phyloP scores from a whole-genome alignment of 495 filamentous ascomycete species.

The Xylaria palmicola region DNA sequence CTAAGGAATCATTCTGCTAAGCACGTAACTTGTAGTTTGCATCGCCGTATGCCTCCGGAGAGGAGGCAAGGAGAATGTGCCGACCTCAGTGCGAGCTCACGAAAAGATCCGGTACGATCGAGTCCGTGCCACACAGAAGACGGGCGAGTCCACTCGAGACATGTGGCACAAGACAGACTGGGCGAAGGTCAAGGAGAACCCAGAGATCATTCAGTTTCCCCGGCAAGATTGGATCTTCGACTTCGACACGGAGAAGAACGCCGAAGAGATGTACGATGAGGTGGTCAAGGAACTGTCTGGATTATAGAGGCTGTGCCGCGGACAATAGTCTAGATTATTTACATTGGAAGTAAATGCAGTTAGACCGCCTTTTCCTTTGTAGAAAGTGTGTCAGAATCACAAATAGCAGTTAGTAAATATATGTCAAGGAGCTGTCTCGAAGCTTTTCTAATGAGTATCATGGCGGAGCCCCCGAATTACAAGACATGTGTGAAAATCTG shows the following conservation, averaged over 20 bases:
- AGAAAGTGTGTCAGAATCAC: too few relatives aligned
- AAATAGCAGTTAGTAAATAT: too few relatives aligned
- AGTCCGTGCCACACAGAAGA: conserved; percentile 50
- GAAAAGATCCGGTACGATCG: conserved; percentile 53
- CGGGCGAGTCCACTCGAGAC: conserved; percentile 52
- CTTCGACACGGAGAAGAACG: conserved; percentile 55
- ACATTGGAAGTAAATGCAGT: too few relatives aligned
- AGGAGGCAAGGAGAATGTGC: conserved; percentile 53
- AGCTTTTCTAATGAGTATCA: too few relatives aligned
- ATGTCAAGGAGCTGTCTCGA: too few relatives aligned
- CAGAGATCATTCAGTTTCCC: conserved; percentile 52
- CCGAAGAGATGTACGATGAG: conserved; percentile 52
- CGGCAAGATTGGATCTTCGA: conserved; percentile 59
- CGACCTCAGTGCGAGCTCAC: conserved; percentile 45
- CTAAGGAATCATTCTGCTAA: background rate
- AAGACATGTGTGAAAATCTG: too few relatives aligned
- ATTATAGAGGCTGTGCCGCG: background rate
- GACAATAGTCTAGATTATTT: too few relatives aligned
- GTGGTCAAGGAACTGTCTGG: conserved; percentile 22
- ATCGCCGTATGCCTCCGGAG: conserved; percentile 57
- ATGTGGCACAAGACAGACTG: conserved; percentile 59
- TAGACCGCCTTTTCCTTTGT: too few relatives aligned
- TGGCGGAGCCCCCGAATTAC: too few relatives aligned
- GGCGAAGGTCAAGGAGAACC: conserved; percentile 50
- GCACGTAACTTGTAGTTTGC: conserved; percentile 34